phyloP scores from a whole-genome alignment of 257 asterid species.

The Paulownia fortunei region DNA sequence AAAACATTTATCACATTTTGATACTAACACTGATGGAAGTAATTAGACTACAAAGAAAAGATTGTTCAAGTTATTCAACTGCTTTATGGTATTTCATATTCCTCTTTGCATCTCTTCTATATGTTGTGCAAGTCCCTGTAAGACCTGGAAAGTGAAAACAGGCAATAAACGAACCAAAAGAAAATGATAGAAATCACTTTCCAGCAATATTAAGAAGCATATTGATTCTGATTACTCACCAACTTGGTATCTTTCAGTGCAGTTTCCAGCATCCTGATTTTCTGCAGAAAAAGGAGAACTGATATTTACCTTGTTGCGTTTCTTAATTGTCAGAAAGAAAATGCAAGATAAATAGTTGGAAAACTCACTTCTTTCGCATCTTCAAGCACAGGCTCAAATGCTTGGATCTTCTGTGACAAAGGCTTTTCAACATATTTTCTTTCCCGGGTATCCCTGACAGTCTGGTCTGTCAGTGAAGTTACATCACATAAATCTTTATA shows the following conservation, averaged over 20 bases:
- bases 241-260: slow-evolving; percentile 63
- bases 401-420: slow-evolving; percentile 44
- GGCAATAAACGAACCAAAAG: not conserved
- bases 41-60: no score
- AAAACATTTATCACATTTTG: not conserved
- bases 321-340: not conserved
- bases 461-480: slow-evolving; percentile 23
- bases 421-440: slow-evolving; percentile 21
- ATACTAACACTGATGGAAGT: no score
- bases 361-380: slow-evolving; percentile 55
- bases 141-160: slow-evolving; percentile 43
- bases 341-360: not conserved
- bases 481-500: slow-evolving; percentile 36
- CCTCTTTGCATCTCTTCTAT: slow-evolving; percentile 59
- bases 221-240: slow-evolving; percentile 44
- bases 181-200: not conserved
- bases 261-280: slow-evolving; percentile 62
- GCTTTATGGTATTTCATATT: not conserved
- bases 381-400: slow-evolving; percentile 50
- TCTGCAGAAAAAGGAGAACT: slow-evolving; percentile 40
- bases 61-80: not conserved
- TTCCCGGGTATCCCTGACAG: not conserved
- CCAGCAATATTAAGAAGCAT: not conserved
- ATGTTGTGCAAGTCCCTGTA: slow-evolving; percentile 58
- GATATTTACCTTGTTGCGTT: not conserved